Evolutionary conservation across 2,329 filamentous ascomycete species (phyloP).

Genomic region (Fusarium algeriense): DNA sequence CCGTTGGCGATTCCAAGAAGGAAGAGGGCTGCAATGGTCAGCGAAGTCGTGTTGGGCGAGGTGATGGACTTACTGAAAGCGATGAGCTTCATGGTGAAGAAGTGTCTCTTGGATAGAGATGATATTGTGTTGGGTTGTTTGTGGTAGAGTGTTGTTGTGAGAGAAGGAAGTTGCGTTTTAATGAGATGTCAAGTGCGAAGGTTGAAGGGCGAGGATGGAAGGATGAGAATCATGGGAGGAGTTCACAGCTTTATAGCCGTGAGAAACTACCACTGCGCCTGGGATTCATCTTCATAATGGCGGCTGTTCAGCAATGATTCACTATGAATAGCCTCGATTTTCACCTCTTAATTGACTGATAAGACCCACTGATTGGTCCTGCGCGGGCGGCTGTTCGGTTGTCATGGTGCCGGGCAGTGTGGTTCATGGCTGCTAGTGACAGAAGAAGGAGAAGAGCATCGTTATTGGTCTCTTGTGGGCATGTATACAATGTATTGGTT

Average conservation of each 20-base stretch:
- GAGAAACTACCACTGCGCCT: fast-evolving
- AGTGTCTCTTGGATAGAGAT: not conserved
- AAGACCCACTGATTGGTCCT: not conserved
- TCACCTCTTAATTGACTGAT: fast-evolving
- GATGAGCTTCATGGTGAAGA: constrained; percentile 4
- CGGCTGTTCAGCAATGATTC: not conserved
- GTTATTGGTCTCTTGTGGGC: fast-evolving
- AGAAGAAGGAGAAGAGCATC: fast-evolving
- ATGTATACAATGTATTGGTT: not conserved
- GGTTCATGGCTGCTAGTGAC: not conserved
- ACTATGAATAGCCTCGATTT: not conserved
- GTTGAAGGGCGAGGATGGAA: not conserved
- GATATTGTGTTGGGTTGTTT: fast-evolving
- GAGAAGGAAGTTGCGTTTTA: not conserved
- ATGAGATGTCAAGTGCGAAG: not conserved
- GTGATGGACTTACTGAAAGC: not conserved
- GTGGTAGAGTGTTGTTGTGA: not conserved
- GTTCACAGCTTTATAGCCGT: not conserved
- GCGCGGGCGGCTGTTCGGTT: not conserved
- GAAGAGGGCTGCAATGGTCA: not conserved
- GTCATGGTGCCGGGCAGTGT: not conserved
- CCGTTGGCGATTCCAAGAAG: constrained; percentile 3
- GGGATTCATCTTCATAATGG: fast-evolving
- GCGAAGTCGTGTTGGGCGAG: not conserved
- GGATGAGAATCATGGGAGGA: fast-evolving